phyloP scores from a whole-genome alignment of 371 early-diverging fungal genomes.

The Mortierella sp. region DNA sequence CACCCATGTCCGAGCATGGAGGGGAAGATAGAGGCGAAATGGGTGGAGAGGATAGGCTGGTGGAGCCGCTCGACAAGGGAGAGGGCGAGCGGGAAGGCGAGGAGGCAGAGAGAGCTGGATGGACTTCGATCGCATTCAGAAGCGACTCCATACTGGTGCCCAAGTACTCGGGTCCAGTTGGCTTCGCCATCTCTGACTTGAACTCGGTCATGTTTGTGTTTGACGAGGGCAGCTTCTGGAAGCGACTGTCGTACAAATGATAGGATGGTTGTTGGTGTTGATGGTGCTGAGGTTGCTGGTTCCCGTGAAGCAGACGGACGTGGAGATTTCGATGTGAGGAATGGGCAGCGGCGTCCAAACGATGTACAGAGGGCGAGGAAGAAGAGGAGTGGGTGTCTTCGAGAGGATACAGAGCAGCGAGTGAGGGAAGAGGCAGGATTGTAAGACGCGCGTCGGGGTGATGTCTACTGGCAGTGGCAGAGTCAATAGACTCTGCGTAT shows the following conservation, averaged over 20 bases:
- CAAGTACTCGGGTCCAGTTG: conserved; percentile 29
- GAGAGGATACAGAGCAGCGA: conserved; percentile 45
- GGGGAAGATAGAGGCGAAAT: conserved; percentile 19
- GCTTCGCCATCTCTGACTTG: not conserved
- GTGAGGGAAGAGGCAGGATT: conserved; percentile 36
- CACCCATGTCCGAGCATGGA: conserved; percentile 6
- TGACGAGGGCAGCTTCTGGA: conserved; percentile 30
- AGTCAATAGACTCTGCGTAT: conserved; percentile 44
- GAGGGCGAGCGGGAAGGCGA: conserved; percentile 45
- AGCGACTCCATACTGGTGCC: conserved; percentile 54
- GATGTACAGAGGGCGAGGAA: conserved; percentile 22
- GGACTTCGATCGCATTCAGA: conserved; percentile 53
- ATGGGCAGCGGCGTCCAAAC: conserved; percentile 8
- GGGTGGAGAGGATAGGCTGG: conserved; percentile 22
- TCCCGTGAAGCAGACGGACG: conserved; percentile 30
- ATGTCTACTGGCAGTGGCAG: conserved; percentile 35
- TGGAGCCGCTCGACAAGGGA: conserved; percentile 19
- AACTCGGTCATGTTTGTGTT: not conserved
- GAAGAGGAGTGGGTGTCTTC: conserved; percentile 19
- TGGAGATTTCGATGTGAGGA: conserved; percentile 35
- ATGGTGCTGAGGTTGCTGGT: conserved; percentile 11
- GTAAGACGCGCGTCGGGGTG: conserved; percentile 29
- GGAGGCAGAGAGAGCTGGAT: conserved; percentile 37
- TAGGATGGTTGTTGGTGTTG: conserved; percentile 32
- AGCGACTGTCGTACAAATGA: conserved; percentile 34